phyloP scores from a whole-genome alignment of 495 filamentous ascomycete species.

The Penicillium dipodomyicola region DNA sequence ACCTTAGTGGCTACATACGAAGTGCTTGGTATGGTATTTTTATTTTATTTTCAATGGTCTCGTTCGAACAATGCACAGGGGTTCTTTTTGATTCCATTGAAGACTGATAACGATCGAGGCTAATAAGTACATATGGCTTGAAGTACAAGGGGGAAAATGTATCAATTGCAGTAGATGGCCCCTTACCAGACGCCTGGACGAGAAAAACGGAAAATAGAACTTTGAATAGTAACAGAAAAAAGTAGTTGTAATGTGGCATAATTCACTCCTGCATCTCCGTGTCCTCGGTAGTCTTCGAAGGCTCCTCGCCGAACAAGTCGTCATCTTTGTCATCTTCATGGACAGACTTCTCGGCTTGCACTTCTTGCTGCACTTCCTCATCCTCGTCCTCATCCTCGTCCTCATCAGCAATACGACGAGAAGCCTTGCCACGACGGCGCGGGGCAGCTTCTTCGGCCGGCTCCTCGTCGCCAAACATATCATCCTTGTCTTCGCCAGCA shows the following conservation, averaged over 20 bases:
- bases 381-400: slow-evolving; percentile 42
- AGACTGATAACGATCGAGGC: not conserved
- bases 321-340: slow-evolving; percentile 21
- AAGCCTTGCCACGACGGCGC: slow-evolving; percentile 37
- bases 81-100: not conserved
- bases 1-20: not conserved
- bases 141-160: not conserved
- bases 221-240: not conserved
- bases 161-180: slow-evolving; percentile 5
- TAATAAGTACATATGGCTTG: slow-evolving; percentile 12
- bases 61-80: slow-evolving; percentile 1
- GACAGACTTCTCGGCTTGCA: slow-evolving; percentile 9
- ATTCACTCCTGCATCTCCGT: slow-evolving; percentile 32
- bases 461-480: slow-evolving; percentile 34
- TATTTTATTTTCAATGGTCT: not conserved
- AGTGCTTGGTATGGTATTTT: not conserved
- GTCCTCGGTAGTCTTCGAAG: slow-evolving; percentile 21
- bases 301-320: slow-evolving; percentile 27
- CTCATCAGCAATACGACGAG: slow-evolving; percentile 44
- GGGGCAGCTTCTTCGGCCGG: slow-evolving; percentile 32
- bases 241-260: slow-evolving; percentile 4
- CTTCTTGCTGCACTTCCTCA: slow-evolving; percentile 11
- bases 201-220: slow-evolving; percentile 1
- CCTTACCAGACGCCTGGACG: slow-evolving; percentile 3
- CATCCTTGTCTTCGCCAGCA: slow-evolving; percentile 34